Conservation (phyloP, 2,329 filamentous ascomycete genomes). For the Colletotrichum camelliae region DNA sequence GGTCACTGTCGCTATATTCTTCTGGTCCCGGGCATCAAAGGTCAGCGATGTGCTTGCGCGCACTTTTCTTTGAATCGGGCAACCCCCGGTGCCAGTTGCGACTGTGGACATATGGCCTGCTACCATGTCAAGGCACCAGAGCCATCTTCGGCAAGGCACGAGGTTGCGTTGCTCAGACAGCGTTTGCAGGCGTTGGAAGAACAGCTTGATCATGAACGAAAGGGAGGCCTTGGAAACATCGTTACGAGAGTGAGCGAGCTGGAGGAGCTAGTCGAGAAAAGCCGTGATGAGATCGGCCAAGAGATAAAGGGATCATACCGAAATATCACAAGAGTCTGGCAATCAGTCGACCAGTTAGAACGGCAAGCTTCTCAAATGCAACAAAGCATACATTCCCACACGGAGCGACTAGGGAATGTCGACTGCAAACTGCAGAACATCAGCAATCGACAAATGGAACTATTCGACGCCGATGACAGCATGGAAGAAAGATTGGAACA, state of each 20-base stretch:
- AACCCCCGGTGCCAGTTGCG: slow-evolving; percentile 60
- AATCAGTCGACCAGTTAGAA: slow-evolving; percentile 52
- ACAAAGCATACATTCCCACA: slow-evolving; percentile 42
- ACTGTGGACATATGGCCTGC: slow-evolving; percentile 66
- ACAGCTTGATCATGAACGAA: slow-evolving; percentile 41
- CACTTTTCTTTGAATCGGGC: slow-evolving; percentile 59
- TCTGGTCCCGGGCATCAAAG: slow-evolving; percentile 60
- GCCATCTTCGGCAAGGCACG: slow-evolving; percentile 46
- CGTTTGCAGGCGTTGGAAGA: slow-evolving; percentile 51
- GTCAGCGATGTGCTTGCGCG: slow-evolving; percentile 63
- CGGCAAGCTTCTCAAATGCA: slow-evolving; percentile 39
- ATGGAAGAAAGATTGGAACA: slow-evolving; percentile 61
- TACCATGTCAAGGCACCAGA: slow-evolving; percentile 59
- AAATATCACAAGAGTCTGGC: slow-evolving; percentile 60
- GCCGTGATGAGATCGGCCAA: slow-evolving; percentile 53
- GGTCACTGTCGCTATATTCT: slow-evolving; percentile 67
- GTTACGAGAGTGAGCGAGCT: slow-evolving; percentile 53
- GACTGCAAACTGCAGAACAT: slow-evolving; percentile 50
- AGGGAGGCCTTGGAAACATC: slow-evolving; percentile 42
- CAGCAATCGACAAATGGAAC: slow-evolving; percentile 53
- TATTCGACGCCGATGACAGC: slow-evolving; percentile 54
- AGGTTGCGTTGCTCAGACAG: slow-evolving; percentile 54
- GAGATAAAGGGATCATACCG: slow-evolving; percentile 61
- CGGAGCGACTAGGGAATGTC: slow-evolving; percentile 44
- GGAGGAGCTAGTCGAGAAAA: slow-evolving; percentile 61